Percentiles rank a stretch among this genome's conserved stretches.
These are phyloP conservation scores for Ramaria rubella DNA, from an alignment of 768 basidiomycete species.

Conservation along the genomic window DNA sequence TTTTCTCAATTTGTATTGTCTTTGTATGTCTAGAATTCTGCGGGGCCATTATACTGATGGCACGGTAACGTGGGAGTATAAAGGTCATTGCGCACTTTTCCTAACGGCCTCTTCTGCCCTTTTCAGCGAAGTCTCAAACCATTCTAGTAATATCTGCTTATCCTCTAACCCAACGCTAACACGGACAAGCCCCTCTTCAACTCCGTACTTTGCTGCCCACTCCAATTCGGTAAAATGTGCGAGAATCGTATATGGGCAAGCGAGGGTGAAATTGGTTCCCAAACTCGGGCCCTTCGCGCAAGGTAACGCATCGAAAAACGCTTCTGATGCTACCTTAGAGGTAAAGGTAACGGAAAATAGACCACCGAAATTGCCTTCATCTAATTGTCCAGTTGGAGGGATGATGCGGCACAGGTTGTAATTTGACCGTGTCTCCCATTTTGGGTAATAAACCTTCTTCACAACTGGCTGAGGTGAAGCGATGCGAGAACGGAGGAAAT, in stretches of 20 bases:
- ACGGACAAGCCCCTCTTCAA: constrained; percentile 39
- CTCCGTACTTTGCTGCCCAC: constrained; percentile 42
- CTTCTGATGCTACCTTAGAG: constrained; percentile 30
- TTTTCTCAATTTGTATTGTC: constrained; percentile 2
- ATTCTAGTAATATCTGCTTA: constrained; percentile 27
- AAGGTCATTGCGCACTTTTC: neutral
- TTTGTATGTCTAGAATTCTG: neutral
- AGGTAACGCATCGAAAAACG: constrained; percentile 38
- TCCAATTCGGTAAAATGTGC: constrained; percentile 45
- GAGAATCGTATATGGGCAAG: constrained; percentile 44
- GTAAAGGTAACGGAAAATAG: constrained; percentile 41
- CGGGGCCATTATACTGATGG: too few relatives aligned
- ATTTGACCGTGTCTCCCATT: constrained; percentile 36
- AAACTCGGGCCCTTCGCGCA: constrained; percentile 45
- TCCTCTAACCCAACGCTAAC: constrained; percentile 46
- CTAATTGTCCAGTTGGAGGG: neutral
- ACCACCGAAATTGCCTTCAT: constrained; percentile 34
- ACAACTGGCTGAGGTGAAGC: constrained; percentile 24
- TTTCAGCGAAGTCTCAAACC: constrained; percentile 34
- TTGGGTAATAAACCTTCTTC: constrained; percentile 42
- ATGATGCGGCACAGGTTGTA: constrained; percentile 26
- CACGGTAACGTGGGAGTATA: too few relatives aligned
- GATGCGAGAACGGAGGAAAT: constrained; percentile 31
- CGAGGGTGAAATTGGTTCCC: constrained; percentile 49
- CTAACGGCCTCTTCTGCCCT: constrained; percentile 28